Conservation (phyloP, 768 basidiomycete genomes). For the Lactarius indigo region DNA sequence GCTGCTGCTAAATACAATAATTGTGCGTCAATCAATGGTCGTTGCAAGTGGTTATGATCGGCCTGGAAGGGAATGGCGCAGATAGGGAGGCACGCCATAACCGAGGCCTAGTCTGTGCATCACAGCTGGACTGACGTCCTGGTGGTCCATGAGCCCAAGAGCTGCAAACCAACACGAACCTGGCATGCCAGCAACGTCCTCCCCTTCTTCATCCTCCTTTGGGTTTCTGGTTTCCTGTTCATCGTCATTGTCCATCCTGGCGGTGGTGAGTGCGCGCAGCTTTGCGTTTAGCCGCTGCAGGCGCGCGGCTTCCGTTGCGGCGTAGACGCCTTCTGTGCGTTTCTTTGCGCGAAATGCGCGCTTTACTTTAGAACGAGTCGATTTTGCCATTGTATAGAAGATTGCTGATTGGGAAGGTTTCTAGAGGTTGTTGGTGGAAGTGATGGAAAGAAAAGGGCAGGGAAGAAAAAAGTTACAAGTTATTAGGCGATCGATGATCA, state of each 20-base stretch:
- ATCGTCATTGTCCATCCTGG: not conserved
- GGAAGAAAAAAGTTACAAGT: not conserved
- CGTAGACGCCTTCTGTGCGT: constrained; percentile 69
- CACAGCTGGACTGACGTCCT: constrained; percentile 50
- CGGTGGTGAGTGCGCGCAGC: constrained; percentile 46
- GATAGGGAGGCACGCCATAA: not conserved
- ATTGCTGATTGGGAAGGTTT: not conserved
- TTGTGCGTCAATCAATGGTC: constrained; percentile 1
- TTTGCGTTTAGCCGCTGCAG: constrained; percentile 68
- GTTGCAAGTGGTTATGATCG: not conserved
- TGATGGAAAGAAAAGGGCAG: not conserved
- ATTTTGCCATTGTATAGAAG: constrained; percentile 65
- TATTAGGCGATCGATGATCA: not conserved
- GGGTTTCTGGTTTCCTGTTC: constrained; percentile 15
- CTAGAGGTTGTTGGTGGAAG: not conserved
- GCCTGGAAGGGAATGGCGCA: not conserved
- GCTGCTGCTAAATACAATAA: constrained; percentile 5
- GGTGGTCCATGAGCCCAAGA: constrained; percentile 39
- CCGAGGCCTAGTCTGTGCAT: constrained; percentile 36
- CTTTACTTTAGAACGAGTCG: constrained; percentile 76
- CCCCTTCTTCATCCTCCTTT: constrained; percentile 18
- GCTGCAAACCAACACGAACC: constrained; percentile 25
- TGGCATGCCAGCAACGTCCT: constrained; percentile 31
- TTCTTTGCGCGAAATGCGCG: constrained; percentile 75
- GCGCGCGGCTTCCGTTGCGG: constrained; percentile 73